phyloP scores from a whole-genome alignment of 2,329 filamentous ascomycete species.

The Colletotrichum higginsianum region DNA sequence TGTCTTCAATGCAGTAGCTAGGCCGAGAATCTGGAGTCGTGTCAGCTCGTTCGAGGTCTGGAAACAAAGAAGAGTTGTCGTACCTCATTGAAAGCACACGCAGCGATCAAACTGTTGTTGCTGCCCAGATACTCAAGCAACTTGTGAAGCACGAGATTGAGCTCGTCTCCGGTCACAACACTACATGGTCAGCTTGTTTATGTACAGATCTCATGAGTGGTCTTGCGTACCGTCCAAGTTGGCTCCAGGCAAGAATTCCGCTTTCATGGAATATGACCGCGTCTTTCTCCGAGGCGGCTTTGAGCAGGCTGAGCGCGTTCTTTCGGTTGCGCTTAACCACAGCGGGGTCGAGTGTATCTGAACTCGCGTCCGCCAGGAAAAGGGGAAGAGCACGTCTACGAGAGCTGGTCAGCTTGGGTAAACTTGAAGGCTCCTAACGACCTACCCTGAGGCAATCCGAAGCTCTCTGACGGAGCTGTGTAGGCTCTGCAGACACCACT shows the following conservation, averaged over 20 bases:
- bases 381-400: constrained; percentile 73
- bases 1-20: constrained; percentile 76
- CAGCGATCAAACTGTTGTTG: constrained; percentile 82
- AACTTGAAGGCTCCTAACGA: constrained; percentile 38
- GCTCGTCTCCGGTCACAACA: constrained; percentile 82
- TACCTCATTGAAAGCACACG: constrained; percentile 87
- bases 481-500: constrained; percentile 86
- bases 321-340: constrained; percentile 76
- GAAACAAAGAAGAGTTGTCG: constrained; percentile 39
- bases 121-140: constrained; percentile 91
- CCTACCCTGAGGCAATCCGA: constrained; percentile 82
- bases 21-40: constrained; percentile 68
- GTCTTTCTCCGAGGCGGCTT: constrained; percentile 79
- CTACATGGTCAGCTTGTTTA: constrained; percentile 54
- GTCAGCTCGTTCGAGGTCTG: constrained; percentile 1
- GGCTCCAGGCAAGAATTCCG: constrained; percentile 88
- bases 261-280: constrained; percentile 82
- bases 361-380: constrained; percentile 69
- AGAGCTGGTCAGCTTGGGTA: constrained; percentile 41
- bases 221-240: constrained; percentile 77
- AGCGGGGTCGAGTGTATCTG: constrained; percentile 52
- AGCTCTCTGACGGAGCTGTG: constrained; percentile 89
- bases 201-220: background rate
- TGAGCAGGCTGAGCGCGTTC: constrained; percentile 79
- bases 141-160: constrained; percentile 87